Conservation (phyloP, 768 basidiomycete genomes). For the Gyrodon lividus region DNA sequence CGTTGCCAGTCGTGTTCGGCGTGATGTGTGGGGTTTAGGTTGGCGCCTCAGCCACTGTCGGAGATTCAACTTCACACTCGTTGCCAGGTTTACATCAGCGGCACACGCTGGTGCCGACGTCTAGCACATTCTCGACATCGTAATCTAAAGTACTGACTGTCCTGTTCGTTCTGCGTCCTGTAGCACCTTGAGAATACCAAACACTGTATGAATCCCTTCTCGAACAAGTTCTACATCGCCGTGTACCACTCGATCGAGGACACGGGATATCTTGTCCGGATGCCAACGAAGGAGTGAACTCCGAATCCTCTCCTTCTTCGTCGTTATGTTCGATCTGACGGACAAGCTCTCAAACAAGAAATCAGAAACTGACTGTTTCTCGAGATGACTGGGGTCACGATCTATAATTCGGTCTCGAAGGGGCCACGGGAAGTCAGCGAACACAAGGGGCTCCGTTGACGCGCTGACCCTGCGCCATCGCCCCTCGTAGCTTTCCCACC, state of each 20-base stretch:
- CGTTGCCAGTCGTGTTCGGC: not conserved
- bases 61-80: not conserved
- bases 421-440: slow-evolving; percentile 67
- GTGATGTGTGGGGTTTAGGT: not conserved
- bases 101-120: slow-evolving; percentile 6
- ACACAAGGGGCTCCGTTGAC: slow-evolving; percentile 34
- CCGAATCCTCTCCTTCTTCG: slow-evolving; percentile 54
- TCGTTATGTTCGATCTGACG: slow-evolving; percentile 40
- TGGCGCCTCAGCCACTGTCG: not conserved
- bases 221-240: slow-evolving; percentile 46
- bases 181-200: slow-evolving; percentile 32
- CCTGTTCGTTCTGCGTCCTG: slow-evolving; percentile 33
- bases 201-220: slow-evolving; percentile 47
- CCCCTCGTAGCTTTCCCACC: slow-evolving; percentile 55
- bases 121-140: not conserved
- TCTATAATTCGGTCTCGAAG: slow-evolving; percentile 23
- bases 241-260: slow-evolving; percentile 43
- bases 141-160: not conserved
- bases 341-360: slow-evolving; percentile 50
- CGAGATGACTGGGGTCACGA: slow-evolving; percentile 34
- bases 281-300: slow-evolving; percentile 66
- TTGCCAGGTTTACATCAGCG: slow-evolving; percentile 1
- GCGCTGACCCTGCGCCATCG: slow-evolving; percentile 46
- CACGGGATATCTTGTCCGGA: slow-evolving; percentile 56
- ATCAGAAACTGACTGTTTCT: slow-evolving; percentile 38